Conservation (phyloP, 2,329 filamentous ascomycete genomes). For the Dactylellina drechsleri region DNA sequence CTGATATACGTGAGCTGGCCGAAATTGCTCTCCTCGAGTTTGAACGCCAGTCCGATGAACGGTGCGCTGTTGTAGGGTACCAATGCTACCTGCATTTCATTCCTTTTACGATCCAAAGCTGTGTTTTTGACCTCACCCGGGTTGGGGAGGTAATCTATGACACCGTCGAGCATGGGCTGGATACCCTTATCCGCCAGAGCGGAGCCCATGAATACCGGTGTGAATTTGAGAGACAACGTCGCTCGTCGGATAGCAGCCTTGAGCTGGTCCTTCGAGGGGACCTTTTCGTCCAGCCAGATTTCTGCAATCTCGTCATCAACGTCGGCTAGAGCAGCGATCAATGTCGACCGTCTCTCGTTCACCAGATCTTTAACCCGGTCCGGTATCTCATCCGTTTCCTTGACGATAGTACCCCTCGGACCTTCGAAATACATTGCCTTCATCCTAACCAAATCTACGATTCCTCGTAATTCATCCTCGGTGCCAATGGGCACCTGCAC, state of each 20-base stretch:
- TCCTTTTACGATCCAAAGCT: constrained; percentile 82
- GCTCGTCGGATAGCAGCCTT: constrained; percentile 90
- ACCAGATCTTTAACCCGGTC: constrained; percentile 79
- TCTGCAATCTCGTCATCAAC: constrained; percentile 98
- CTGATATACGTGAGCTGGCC: constrained; percentile 98
- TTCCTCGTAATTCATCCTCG: constrained; percentile 90
- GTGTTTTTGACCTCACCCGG: constrained; percentile 88
- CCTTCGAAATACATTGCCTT: constrained; percentile 94
- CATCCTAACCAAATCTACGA: constrained; percentile 92
- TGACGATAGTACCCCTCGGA: constrained; percentile 78
- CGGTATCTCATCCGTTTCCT: constrained; percentile 82
- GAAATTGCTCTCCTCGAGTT: constrained; percentile 98
- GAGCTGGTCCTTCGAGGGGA: constrained; percentile 82
- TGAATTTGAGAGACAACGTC: constrained; percentile 89
- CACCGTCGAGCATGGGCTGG: constrained; percentile 95
- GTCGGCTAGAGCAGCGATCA: constrained; percentile 95
- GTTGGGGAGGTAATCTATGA: constrained; percentile 95
- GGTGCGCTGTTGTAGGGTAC: constrained; percentile 92
- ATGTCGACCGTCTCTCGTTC: constrained; percentile 80
- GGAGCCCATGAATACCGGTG: constrained; percentile 94
- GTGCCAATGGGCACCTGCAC: constrained; percentile 93
- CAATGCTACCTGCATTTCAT: constrained; percentile 83
- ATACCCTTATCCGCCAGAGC: constrained; percentile 93
- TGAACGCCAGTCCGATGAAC: constrained; percentile 96
- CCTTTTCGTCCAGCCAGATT: constrained; percentile 86